Conservation (phyloP, 2,329 filamentous ascomycete species). For the Aspergillus quadricinctus region DNA sequence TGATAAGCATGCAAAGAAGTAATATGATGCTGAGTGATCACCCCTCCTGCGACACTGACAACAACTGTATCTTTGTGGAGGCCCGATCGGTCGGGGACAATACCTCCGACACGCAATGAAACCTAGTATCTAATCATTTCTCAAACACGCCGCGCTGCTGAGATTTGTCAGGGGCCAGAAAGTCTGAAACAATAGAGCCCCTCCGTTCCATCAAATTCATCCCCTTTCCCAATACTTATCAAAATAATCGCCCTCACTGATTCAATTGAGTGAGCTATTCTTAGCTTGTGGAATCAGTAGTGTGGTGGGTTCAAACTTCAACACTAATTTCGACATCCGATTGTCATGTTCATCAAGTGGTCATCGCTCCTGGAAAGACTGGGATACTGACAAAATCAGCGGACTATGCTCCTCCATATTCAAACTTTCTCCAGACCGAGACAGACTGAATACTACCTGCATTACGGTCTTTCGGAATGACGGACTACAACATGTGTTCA, state of each 20-base stretch:
- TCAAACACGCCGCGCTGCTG: neutral
- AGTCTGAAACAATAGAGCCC: conserved; percentile 2
- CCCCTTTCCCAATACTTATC: neutral
- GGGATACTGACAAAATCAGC: neutral
- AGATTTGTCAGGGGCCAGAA: conserved; percentile 1
- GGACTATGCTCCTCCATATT: neutral
- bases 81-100: neutral
- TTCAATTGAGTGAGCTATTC: neutral
- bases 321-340: neutral
- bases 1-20: neutral
- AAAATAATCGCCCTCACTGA: neutral
- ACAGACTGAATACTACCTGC: too few species aligned
- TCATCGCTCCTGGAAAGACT: neutral
- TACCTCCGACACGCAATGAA: neutral
- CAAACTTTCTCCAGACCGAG: too few species aligned
- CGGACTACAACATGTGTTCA: too few species aligned
- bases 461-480: too few species aligned
- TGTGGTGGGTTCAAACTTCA: neutral
- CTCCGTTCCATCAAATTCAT: neutral
- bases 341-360: neutral
- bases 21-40: neutral
- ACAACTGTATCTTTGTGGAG: neutral
- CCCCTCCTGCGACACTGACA: neutral
- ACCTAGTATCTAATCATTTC: neutral
- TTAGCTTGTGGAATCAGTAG: neutral